A percentile compares a stretch with the other conserved stretches of the same genome.
Evolutionary conservation across 306 rosid genomes (phyloP).

Genomic region (Morella rubra): DNA sequence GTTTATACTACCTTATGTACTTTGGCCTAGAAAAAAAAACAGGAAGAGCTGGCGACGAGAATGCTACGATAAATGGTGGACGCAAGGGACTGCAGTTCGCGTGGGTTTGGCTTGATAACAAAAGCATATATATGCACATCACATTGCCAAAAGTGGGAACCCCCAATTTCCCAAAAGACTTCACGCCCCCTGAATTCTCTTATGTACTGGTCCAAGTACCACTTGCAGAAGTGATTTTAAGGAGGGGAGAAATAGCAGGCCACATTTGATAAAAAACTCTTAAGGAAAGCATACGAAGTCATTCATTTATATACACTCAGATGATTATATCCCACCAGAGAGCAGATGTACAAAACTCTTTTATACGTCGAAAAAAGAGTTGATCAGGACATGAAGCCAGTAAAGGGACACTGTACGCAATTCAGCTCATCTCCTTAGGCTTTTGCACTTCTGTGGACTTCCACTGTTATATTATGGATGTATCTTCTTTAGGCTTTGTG

Average conservation of each 20-base stretch:
- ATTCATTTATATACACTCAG: conserved; percentile 19
- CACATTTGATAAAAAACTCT: not conserved
- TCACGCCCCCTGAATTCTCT: no score
- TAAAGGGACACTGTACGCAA: not conserved
- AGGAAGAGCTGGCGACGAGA: not conserved
- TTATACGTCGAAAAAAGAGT: not conserved
- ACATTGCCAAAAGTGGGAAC: not conserved
- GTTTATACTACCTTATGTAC: no score
- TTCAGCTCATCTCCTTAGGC: conserved; percentile 2
- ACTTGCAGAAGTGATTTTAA: not conserved
- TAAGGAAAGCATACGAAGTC: not conserved
- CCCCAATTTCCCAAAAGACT: no score
- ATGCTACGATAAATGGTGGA: not conserved
- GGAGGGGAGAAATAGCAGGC: not conserved
- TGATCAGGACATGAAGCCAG: not conserved
- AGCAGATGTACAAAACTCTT: conserved; percentile 9
- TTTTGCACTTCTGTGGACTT: not conserved
- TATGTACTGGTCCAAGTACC: not conserved
- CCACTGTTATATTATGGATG: not conserved
- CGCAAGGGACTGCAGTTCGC: not conserved
- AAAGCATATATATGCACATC: not conserved
- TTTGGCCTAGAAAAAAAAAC: not conserved
- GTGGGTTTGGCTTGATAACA: not conserved
- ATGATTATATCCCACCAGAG: not conserved
- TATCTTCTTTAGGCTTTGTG: no score